Conservation (phyloP, 495 filamentous ascomycete genomes). For the Aspergillus campestris region DNA sequence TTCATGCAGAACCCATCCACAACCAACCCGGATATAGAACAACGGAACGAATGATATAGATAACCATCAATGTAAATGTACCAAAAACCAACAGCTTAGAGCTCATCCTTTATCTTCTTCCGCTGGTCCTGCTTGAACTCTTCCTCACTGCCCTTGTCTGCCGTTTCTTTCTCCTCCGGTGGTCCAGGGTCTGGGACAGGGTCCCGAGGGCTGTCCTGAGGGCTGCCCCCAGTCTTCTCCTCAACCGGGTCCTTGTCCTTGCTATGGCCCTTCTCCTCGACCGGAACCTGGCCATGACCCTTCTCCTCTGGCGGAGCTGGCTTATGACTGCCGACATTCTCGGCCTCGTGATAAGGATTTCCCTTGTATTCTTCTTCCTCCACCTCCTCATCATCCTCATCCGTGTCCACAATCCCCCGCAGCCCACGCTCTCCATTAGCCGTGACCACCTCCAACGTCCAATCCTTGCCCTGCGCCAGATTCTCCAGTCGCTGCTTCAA, state of each 20-base stretch:
- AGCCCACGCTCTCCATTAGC: conserved; percentile 43
- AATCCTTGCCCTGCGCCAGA: conserved; percentile 34
- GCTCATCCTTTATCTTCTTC: not conserved
- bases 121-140: conserved; percentile 46
- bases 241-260: not conserved
- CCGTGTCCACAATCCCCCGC: conserved; percentile 29
- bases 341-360: no score
- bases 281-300: no score
- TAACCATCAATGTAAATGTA: not conserved
- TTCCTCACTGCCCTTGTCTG: conserved; percentile 40
- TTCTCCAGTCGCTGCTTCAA: conserved; percentile 48
- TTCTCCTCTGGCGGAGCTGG: no score
- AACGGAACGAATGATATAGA: not conserved
- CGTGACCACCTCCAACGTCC: conserved; percentile 40
- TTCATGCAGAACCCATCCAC: no score
- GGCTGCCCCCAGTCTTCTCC: not conserved
- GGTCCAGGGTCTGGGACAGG: no score
- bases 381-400: conserved; percentile 25
- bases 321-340: no score
- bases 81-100: not conserved
- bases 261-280: no score
- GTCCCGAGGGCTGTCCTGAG: not conserved
- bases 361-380: no score
- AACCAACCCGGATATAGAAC: no score
- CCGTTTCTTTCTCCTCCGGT: not conserved